phyloP scores from a whole-genome alignment of 306 rosid species.

The Lathyrus oleraceus region DNA sequence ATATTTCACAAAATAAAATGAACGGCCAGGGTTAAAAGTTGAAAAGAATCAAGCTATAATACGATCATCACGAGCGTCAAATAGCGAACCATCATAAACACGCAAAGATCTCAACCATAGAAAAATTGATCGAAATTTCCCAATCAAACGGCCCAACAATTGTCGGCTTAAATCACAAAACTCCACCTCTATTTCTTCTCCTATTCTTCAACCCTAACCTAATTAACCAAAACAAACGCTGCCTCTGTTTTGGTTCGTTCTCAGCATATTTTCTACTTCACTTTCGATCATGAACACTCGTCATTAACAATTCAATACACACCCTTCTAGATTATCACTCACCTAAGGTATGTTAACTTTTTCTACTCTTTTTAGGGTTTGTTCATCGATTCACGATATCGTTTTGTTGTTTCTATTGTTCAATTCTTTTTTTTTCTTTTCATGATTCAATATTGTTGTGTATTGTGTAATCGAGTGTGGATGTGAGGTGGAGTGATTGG shows the following conservation, averaged over 20 bases:
- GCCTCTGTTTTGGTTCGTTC: constrained; percentile 17
- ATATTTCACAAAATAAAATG: background rate
- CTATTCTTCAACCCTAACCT: constrained; percentile 35
- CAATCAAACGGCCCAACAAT: constrained; percentile 18
- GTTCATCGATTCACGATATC: constrained; percentile 5
- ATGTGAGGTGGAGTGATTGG: no score
- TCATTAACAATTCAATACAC: background rate
- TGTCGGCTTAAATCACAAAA: constrained; percentile 3
- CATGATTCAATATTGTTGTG: background rate
- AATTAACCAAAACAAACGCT: constrained; percentile 16
- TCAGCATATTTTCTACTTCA: background rate
- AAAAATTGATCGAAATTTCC: background rate
- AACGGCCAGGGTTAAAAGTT: background rate
- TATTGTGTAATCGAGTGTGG: background rate
- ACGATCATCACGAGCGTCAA: background rate
- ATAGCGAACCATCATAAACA: background rate
- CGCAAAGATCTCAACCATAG: background rate
- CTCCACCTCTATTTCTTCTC: background rate
- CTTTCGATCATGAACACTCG: background rate
- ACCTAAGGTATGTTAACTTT: background rate
- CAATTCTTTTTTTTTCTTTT: background rate
- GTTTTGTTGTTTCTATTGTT: background rate
- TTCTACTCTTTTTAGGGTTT: constrained; percentile 2
- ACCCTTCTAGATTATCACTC: background rate
- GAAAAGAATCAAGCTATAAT: background rate